Percentiles rank a stretch among this genome's conserved stretches.
phyloP scores from a whole-genome alignment of 805 yeast species.

The Komagataella kurtzmanii region DNA sequence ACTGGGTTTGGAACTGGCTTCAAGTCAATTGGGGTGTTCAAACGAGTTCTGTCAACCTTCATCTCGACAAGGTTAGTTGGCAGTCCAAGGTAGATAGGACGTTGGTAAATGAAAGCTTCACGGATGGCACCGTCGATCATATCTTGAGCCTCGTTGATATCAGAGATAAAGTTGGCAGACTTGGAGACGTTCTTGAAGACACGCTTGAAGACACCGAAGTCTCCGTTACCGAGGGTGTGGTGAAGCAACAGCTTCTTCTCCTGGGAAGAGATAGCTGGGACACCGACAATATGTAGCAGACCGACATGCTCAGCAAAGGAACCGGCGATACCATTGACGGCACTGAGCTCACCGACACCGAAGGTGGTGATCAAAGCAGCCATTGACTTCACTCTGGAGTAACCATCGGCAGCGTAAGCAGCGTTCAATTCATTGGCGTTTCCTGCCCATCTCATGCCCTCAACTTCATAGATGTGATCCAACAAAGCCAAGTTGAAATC shows the following conservation, averaged over 20 bases:
- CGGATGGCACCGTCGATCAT: conserved; percentile 65
- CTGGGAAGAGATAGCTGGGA: conserved; percentile 66
- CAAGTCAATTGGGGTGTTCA: conserved; percentile 56
- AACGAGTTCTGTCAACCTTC: conserved; percentile 38
- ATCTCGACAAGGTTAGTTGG: conserved; percentile 74
- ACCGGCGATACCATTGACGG: conserved; percentile 80
- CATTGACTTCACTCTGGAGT: conserved; percentile 68
- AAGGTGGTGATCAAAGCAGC: conserved; percentile 71
- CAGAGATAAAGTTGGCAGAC: conserved; percentile 52
- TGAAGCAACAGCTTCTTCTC: conserved; percentile 62
- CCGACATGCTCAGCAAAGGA: conserved; percentile 86
- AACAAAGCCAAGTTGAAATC: conserved; percentile 65
- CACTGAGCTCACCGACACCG: conserved; percentile 84
- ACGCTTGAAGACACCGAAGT: conserved; percentile 63
- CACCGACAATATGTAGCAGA: conserved; percentile 73
- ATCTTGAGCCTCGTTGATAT: conserved; percentile 50
- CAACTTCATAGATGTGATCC: conserved; percentile 63
- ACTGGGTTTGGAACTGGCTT: conserved; percentile 41
- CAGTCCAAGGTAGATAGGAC: conserved; percentile 74
- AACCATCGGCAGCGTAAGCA: conserved; percentile 82
- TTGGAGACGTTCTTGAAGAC: conserved; percentile 66
- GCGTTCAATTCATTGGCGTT: conserved; percentile 86
- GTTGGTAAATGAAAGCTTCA: conserved; percentile 55
- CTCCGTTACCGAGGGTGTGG: conserved; percentile 78
- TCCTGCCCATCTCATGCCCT: conserved; percentile 79